Conservation (phyloP, 108 stramenopile species). For the Nannochloropsis oceanica region DNA sequence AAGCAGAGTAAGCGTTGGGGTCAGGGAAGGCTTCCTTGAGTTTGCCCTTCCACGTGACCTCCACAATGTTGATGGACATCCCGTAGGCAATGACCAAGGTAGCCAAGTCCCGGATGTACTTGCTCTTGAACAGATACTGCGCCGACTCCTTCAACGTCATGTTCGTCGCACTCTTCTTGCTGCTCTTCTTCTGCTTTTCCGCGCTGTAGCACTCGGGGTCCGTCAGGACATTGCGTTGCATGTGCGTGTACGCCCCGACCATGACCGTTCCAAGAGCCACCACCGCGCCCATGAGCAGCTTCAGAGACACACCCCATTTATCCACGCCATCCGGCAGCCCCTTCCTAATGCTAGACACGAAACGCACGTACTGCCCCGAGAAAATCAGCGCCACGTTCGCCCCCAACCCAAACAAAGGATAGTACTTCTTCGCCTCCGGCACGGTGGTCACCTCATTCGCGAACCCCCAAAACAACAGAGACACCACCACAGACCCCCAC, state of each 20-base stretch:
- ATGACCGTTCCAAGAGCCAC: conserved; percentile 59
- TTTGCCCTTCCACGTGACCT: conserved; percentile 97
- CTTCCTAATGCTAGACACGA: conserved; percentile 63
- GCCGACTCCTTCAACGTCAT: conserved; percentile 75
- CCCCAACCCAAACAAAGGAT: conserved; percentile 85
- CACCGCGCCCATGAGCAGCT: conserved; percentile 85
- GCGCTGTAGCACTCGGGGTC: conserved; percentile 51
- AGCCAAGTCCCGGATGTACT: conserved; percentile 72
- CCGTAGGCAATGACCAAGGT: conserved; percentile 89
- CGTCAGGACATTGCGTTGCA: conserved; percentile 71
- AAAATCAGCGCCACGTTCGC: conserved; percentile 92
- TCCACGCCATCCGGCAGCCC: conserved; percentile 65
- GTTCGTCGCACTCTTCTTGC: conserved; percentile 57
- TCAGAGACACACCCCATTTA: conserved; percentile 73
- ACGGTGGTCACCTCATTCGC: conserved; percentile 66
- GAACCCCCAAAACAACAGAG: conserved; percentile 92
- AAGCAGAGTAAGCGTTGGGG: conserved; percentile 89
- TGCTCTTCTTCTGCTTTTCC: conserved; percentile 42
- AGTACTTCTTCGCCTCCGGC: conserved; percentile 55
- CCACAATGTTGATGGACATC: conserved; percentile 97
- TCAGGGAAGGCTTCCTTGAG: conserved; percentile 90
- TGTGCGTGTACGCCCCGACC: conserved; percentile 58
- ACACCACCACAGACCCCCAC: conserved; percentile 89
- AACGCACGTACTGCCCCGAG: conserved; percentile 81
- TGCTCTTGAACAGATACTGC: conserved; percentile 68